These are phyloP conservation scores for Aspergillus diversus DNA, from an alignment of 495 filamentous ascomycete genomes.

Conservation along the genomic window DNA sequence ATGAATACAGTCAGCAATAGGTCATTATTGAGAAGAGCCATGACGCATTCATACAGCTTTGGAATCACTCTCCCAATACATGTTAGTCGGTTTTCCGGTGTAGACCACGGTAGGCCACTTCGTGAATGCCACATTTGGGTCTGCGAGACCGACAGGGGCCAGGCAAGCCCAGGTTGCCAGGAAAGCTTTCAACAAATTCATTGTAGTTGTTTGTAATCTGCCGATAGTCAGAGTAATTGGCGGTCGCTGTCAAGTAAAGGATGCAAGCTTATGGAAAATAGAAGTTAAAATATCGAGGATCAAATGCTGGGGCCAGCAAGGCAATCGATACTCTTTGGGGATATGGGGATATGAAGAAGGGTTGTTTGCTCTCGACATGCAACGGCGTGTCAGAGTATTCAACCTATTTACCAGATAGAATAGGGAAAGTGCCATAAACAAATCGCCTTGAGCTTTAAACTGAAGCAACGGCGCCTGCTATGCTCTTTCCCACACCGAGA, in stretches of 20 bases:
- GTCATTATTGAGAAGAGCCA: neutral
- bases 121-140: conserved; percentile 46
- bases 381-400: too few species aligned
- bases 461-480: too few species aligned
- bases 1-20: conserved; percentile 11
- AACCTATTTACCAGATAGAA: too few species aligned
- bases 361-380: too few species aligned
- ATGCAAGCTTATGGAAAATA: neutral
- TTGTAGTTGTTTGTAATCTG: conserved; percentile 15
- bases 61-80: conserved; percentile 48
- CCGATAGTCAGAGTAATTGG: neutral
- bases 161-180: conserved; percentile 40
- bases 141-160: conserved; percentile 31
- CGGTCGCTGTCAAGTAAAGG: conserved; percentile 8
- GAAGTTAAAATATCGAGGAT: neutral
- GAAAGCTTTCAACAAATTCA: conserved; percentile 38
- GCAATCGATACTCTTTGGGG: too few species aligned
- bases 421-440: too few species aligned
- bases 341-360: too few species aligned
- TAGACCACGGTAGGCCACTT: conserved; percentile 43
- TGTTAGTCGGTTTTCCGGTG: conserved; percentile 42
- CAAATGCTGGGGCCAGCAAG: too few species aligned
- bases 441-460: too few species aligned
- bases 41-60: conserved; percentile 30
- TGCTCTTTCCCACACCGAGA: too few species aligned